Evolutionary conservation across 345 rosid species (phyloP), one percentile per base, ranked within the genome.

Genomic region (Orychophragmus violaceus): DNA sequence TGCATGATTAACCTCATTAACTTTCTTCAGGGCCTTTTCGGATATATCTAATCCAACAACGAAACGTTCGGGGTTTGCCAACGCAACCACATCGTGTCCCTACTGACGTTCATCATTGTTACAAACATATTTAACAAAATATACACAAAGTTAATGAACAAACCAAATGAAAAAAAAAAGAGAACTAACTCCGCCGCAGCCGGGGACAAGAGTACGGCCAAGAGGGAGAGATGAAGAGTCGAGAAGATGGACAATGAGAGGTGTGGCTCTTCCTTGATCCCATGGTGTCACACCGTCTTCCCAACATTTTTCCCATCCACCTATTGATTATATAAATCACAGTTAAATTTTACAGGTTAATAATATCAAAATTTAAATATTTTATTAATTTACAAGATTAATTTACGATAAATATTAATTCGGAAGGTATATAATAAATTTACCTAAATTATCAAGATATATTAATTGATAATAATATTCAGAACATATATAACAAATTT

Each of bases 221-320:
- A 36, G 41, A 25, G 79, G 79, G 7, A 75, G 71, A 57, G 66
- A 63, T 2, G 50, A 64, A 41, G 79, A 12, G 10, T 69, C 50
- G 19, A 69, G 21, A 35, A 75, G 79, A 64, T 75, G 75, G 27
- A 69, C 37, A 33, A 75, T n/a, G 56, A 75, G 66, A 23, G 79
- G 79, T 49, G 79, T 75, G 17, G 79, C 57, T 63, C 61, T 62
- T 58, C 79, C 78, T 1, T 19, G 72, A 52, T 75, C 78, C 78
- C 75, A 75, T 44, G 78, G 78, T 37, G 75, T 75, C 56, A 75
- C 59, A 27, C 59, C 61, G n/a, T 68, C 74, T 56, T 33, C 64
- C 78, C 78, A 75, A 59, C 78, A 75, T 61, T 68, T 69, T 16
- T 75, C 71, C 78, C 78, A 75, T 44, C 78, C 78, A 55, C 74